These are phyloP conservation scores for Penicillium sp. DNA, from an alignment of 2,329 filamentous ascomycete genomes.

Conservation along the genomic window DNA sequence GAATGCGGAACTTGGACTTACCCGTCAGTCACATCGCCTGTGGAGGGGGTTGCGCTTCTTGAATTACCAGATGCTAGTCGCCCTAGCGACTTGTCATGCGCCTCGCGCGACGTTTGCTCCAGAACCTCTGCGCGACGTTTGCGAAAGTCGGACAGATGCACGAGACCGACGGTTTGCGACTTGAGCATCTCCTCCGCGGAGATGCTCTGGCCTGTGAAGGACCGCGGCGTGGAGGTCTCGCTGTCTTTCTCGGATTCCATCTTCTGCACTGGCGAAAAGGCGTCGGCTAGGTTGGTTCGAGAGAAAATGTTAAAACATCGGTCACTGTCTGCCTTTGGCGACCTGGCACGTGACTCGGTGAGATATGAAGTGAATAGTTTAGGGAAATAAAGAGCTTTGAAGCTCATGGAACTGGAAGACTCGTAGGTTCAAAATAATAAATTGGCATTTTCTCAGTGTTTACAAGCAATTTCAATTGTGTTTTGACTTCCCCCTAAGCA, in stretches of 20 bases:
- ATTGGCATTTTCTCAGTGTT: background rate
- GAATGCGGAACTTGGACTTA: slow-evolving; percentile 43
- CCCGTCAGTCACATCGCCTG: slow-evolving; percentile 54
- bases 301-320: background rate
- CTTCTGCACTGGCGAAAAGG: background rate
- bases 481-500: background rate
- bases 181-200: slow-evolving; percentile 80
- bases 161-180: slow-evolving; percentile 83
- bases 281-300: background rate
- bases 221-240: slow-evolving; percentile 46
- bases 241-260: slow-evolving; percentile 34
- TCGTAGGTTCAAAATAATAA: background rate
- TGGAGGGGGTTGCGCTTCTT: slow-evolving; percentile 51
- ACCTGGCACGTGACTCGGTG: slow-evolving; percentile 10
- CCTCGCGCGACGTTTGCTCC: slow-evolving; percentile 83
- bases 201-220: slow-evolving; percentile 71
- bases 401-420: background rate
- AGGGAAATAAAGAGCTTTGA: background rate
- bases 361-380: background rate
- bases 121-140: slow-evolving; percentile 94
- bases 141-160: slow-evolving; percentile 88
- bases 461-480: background rate
- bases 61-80: slow-evolving; percentile 45
- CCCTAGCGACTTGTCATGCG: slow-evolving; percentile 60
- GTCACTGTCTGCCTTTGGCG: slow-evolving; percentile 14